Evolutionary conservation across 1,284 basidiomycete genomes (phyloP).

Genomic region (Tilletia horrida): DNA sequence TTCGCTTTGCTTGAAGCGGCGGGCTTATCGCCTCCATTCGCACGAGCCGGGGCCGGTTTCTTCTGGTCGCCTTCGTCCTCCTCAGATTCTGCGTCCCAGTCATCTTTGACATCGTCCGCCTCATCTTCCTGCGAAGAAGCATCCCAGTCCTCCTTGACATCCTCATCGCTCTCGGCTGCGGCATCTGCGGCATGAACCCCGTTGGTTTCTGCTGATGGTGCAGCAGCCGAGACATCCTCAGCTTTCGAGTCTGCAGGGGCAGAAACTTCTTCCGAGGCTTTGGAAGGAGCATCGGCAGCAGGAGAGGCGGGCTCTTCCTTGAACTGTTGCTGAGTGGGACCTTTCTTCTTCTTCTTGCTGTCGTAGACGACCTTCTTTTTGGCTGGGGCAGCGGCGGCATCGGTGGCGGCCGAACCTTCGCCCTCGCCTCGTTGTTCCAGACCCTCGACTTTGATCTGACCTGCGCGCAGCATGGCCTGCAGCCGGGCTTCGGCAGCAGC

Average conservation of each 20-base stretch:
- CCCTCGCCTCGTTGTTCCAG: slow-evolving; percentile 61
- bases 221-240: slow-evolving; percentile 39
- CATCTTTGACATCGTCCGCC: slow-evolving; percentile 47
- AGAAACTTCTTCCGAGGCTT: slow-evolving; percentile 20
- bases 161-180: slow-evolving; percentile 29
- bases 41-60: background rate
- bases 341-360: slow-evolving; percentile 72
- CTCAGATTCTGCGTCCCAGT: slow-evolving; percentile 74
- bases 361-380: slow-evolving; percentile 72
- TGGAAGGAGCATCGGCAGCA: background rate
- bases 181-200: slow-evolving; percentile 24
- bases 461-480: slow-evolving; percentile 83
- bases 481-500: slow-evolving; percentile 85
- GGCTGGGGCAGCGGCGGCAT: slow-evolving; percentile 55
- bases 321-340: slow-evolving; percentile 59
- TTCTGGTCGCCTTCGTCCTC: slow-evolving; percentile 39
- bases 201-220: slow-evolving; percentile 5
- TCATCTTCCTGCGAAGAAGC: slow-evolving; percentile 54
- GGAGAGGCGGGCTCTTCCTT: slow-evolving; percentile 15
- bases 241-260: slow-evolving; percentile 23
- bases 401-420: slow-evolving; percentile 50
- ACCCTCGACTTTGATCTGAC: slow-evolving; percentile 79
- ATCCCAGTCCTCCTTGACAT: slow-evolving; percentile 69
- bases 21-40: background rate
- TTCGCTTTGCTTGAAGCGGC: background rate